Base-by-base conservation (phyloP, 148 eudicot genomes). In the Rhododendron molle region DNA sequence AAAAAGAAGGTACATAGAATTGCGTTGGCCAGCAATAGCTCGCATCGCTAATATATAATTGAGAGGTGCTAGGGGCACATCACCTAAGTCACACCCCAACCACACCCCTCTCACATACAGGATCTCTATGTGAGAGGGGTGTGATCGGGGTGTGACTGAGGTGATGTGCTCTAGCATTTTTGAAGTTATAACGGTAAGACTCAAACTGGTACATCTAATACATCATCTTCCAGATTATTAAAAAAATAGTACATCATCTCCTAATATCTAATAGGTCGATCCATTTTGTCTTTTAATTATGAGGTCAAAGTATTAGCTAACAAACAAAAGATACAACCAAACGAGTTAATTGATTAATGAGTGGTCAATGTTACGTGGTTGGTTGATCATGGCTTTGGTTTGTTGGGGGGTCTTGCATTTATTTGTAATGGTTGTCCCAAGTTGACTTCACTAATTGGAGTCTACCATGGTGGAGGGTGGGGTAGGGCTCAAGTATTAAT, bases 381-480 rank as follows among this genome's bases (percentile, higher is more conserved):
- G 77, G 40, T 26, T 13, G n/a, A 60, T 74, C 6, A 77, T 46
- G 81, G 54, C 60, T 79, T 79, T 49, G 81, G 20, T 79, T 47
- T 21, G 49, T 67, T 26, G n/a, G 8, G 2, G 52, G 36, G 5
- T 26, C 46, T 83, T 71, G 85, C 50, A 65, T 82, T 82, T 44
- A 43, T 62, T 40, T 83, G 85, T 67, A 67, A 36, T 28, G 77
- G 85, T 47, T 69, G 26, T 28, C 85, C 77, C 77, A 16, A 26
- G 85, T 67, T 67, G 77, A 69, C 85, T 83, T 67, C 54, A 83
- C 69, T 67, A 14, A 83, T 83, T 83, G n/a, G 28, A 83, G 84
- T 82, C 74, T 77, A 76, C 80, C 49, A 43, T 77, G 50, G 80
- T 77, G 80, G 80, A 43, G 50, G 28, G 80, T 43, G 49, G 80